Base-by-base conservation (phyloP, 2,329 filamentous ascomycete species). In the Aspergillus pseudoviridinutans region DNA sequence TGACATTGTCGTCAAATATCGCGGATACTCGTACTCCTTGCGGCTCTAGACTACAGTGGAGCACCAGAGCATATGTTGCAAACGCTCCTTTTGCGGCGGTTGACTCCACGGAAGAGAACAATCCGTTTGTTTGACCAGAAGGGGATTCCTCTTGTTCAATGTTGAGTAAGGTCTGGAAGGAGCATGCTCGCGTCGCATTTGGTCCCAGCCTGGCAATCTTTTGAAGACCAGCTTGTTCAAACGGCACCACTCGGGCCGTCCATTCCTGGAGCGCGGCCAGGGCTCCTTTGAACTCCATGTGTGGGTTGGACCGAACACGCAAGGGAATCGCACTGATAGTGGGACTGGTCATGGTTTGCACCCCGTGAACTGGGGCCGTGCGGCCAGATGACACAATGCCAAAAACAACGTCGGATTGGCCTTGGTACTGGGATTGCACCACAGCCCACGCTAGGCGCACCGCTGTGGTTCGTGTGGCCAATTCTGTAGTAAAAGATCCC, bases 241-340 rank as follows among this genome's bases (percentile, higher is more conserved):
- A 47, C 12, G 54, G 49, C 17, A 46, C 32, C 10, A 52, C 22
- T 27, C 51, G 20, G 4, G 35, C 24, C 12, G 25, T 52, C 49
- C 49, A 49, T 6, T 46, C 22, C 47, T 56, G 54, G 8, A 56
- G 24, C 5, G 42, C 27, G 17, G 3, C 22, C 17, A 56, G 54
- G 6, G 29, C 35, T 17, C 47, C 12, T 3, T 44, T 29, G 14
- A 53, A 49, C 28, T 51, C 56, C n/a, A 12, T 55, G 25, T 59
- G 24, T 27, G 35, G 3, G 27, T 58, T 20, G 17, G 53, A 7
- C n/a, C 10, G 5, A 25, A 76, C 53, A 3, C 73, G 64, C 27
- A 74, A 64, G 3, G 76, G 76, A 3, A 76, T 69, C 3, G 76
- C 77, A 2, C 74, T 69, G 35, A 79, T 72, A 0, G 75, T 74